These are phyloP conservation scores for Fusarium acutatum DNA, from an alignment of 2,329 filamentous ascomycete species.

Conservation along the genomic window DNA sequence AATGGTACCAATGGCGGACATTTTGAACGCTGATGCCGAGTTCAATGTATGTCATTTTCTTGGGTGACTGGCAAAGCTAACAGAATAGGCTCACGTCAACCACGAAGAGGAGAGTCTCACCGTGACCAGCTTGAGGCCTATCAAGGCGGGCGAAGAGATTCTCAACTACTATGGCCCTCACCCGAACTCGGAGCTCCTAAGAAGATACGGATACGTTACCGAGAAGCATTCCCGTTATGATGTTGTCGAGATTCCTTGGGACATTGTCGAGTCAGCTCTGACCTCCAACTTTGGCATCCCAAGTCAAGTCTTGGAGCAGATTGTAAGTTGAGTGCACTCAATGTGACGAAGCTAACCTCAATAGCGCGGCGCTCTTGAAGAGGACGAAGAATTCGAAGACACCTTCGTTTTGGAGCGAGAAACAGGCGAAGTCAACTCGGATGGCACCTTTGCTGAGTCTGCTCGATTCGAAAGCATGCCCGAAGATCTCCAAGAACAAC, in stretches of 20 bases:
- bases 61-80: slow-evolving; percentile 5
- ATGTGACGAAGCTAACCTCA: slow-evolving; percentile 31
- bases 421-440: slow-evolving; percentile 59
- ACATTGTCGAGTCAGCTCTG: slow-evolving; percentile 60
- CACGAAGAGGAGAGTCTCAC: slow-evolving; percentile 66
- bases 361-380: slow-evolving; percentile 60
- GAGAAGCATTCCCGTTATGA: slow-evolving; percentile 80
- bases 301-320: slow-evolving; percentile 50
- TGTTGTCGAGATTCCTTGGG: slow-evolving; percentile 79
- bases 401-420: slow-evolving; percentile 74
- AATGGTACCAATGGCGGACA: slow-evolving; percentile 91
- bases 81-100: slow-evolving; percentile 60
- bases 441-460: slow-evolving; percentile 54
- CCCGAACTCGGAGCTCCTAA: slow-evolving; percentile 81
- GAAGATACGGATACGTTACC: slow-evolving; percentile 90
- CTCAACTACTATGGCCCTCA: slow-evolving; percentile 91
- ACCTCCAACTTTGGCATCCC: slow-evolving; percentile 50
- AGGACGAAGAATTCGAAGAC: slow-evolving; percentile 76
- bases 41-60: slow-evolving; percentile 71
- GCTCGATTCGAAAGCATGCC: slow-evolving; percentile 55
- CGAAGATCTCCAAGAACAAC: slow-evolving; percentile 60
- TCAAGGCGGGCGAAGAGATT: slow-evolving; percentile 77
- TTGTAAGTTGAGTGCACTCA: slow-evolving; percentile 46
- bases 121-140: slow-evolving; percentile 75
- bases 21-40: slow-evolving; percentile 87